Evolutionary conservation across 108 stramenopile species (phyloP).

Genomic region (Chaetoceros tenuissimus): DNA sequence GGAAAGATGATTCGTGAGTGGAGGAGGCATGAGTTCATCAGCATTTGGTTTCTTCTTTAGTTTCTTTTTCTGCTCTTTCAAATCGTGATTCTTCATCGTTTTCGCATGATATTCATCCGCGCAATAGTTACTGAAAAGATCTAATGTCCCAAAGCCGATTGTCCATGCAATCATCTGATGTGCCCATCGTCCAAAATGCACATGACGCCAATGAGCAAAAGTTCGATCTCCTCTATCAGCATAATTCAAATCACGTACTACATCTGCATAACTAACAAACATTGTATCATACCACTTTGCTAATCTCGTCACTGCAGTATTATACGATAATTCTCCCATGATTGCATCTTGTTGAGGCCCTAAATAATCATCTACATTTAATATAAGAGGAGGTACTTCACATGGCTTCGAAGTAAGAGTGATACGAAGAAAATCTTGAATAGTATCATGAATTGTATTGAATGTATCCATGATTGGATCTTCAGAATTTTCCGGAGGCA

Average conservation of each 20-base stretch:
- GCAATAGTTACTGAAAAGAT: slow-evolving; percentile 1
- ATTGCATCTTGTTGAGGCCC: slow-evolving; percentile 1
- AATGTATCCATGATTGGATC: too few relatives aligned
- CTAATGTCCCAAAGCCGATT: slow-evolving; percentile 1
- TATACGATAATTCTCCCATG: slow-evolving; percentile 4
- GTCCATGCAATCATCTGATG: slow-evolving; percentile 6
- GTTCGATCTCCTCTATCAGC: slow-evolving; percentile 43
- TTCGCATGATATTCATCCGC: neutral
- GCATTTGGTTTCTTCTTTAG: neutral
- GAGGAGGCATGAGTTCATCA: slow-evolving; percentile 1
- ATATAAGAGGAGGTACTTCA: slow-evolving; percentile 1
- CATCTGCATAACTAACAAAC: slow-evolving; percentile 55
- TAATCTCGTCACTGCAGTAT: slow-evolving; percentile 1
- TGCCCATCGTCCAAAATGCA: neutral
- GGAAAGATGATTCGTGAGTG: neutral
- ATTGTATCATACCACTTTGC: slow-evolving; percentile 6
- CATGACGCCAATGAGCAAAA: neutral
- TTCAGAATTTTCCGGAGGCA: neutral
- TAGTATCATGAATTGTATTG: neutral
- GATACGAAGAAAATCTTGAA: neutral
- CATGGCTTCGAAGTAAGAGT: neutral
- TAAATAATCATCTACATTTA: slow-evolving; percentile 4
- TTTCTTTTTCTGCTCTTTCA: neutral
- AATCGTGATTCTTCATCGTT: neutral
- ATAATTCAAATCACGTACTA: slow-evolving; percentile 58